Conservation (phyloP, 129 eudicot genomes). For the Cynara cardunculus region DNA sequence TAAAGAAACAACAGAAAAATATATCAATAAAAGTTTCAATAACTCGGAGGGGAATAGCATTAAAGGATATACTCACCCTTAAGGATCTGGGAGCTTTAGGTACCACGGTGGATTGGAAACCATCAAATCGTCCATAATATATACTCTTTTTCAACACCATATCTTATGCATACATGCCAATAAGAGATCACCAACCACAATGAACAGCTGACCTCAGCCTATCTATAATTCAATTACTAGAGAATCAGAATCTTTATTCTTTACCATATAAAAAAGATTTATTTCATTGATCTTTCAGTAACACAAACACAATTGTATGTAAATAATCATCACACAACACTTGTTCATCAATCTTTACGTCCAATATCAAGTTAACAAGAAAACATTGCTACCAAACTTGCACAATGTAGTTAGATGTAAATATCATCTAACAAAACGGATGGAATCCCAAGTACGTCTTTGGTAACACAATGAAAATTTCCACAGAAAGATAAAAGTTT, state of each 20-base stretch:
- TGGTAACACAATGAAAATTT: no score
- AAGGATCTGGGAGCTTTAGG: conserved; percentile 89
- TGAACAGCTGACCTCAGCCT: background rate
- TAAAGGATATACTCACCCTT: conserved; percentile 45
- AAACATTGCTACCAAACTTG: background rate
- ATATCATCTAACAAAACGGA: background rate
- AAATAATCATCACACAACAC: background rate
- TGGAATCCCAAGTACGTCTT: background rate
- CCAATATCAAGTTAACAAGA: background rate
- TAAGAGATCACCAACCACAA: conserved; percentile 34
- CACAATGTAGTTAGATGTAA: background rate
- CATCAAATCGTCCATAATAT: conserved; percentile 46
- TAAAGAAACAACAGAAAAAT: conserved; percentile 25
- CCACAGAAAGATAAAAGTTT: background rate
- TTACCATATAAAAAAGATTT: background rate
- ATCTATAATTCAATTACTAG: conserved; percentile 18
- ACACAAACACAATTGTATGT: background rate
- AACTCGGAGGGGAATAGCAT: background rate
- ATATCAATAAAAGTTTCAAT: background rate
- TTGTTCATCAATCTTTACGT: background rate
- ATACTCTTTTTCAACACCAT: conserved; percentile 66
- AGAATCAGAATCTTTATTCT: background rate
- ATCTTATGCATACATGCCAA: conserved; percentile 51
- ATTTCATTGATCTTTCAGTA: background rate
- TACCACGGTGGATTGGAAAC: conserved; percentile 49